Evolutionary conservation across 257 asterid species (phyloP), one percentile per base, ranked within the genome.

Genomic region (Solanum pimpinellifolium): DNA sequence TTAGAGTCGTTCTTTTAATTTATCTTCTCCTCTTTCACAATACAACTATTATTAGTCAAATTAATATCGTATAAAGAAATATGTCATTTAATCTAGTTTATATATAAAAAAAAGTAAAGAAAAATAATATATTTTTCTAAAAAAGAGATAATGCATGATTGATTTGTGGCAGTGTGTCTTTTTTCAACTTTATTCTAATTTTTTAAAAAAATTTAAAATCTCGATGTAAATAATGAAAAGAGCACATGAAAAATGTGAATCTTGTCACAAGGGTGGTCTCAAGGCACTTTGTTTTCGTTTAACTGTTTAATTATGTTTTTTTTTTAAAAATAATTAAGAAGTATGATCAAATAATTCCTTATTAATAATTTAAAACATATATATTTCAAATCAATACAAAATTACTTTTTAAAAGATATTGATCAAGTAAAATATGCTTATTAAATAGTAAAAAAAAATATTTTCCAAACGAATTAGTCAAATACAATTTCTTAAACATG

Each of bases 181-280:
- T 42, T 77, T 42, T 42, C 60, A 23, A 41, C 4, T 39, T 25
- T n/a, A n/a, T 44, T 46, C 12, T n/a, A n/a, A 0, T 2, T 13
- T 27, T 27, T 78, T 25, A 9, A 16, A 13, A 16, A 10, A 27
- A 27, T 16, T 80, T 29, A 5, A 29, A 2, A 47, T 46, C 6
- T 80, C 6, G 3, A 46, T 62, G 12, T n/a, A 13, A 77, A 77
- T 7, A 42, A 25, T 14, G 7, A 25, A 46, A 9, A 3, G 16
- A 78, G 2, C 62, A 77, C 68, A 47, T 47, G 68, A 80, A 80
- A 80, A 80, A 80, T 47, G 84, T 80, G 84, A 23, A 46, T 46
- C 25, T 78, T 78, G 21, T 23, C 59, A 35, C 12, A 41, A 12
- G n/a, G 39, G 41, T 78, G 25, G 35, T 33, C 35, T 33, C 35